Percentiles rank a stretch among this genome's conserved stretches.
phyloP scores from a whole-genome alignment of 2,329 filamentous ascomycete species.

The Dactylellina haptotyla region DNA sequence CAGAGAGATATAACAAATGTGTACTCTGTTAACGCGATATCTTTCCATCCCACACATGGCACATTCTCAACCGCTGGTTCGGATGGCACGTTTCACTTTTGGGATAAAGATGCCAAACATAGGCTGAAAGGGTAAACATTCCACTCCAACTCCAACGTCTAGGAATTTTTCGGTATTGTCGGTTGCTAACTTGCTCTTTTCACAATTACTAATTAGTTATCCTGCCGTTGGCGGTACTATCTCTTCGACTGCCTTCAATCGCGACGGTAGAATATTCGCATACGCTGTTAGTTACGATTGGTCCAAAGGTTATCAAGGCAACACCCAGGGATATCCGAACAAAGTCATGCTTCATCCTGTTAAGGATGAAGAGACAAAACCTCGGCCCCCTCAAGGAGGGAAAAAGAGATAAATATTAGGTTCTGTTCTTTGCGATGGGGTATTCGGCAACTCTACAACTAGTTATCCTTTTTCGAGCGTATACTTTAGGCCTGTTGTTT shows the following conservation, averaged over 20 bases:
- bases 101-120: slow-evolving; percentile 93
- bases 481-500: no score
- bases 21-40: slow-evolving; percentile 95
- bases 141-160: not conserved
- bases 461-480: no score
- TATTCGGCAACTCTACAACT: no score
- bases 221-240: slow-evolving; percentile 86
- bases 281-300: slow-evolving; percentile 97
- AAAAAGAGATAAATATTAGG: slow-evolving; percentile 39
- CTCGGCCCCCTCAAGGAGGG: slow-evolving; percentile 58
- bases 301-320: slow-evolving; percentile 92
- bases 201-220: slow-evolving; percentile 70
- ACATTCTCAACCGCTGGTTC: slow-evolving; percentile 98
- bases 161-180: no score
- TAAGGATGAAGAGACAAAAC: slow-evolving; percentile 72
- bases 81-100: slow-evolving; percentile 96
- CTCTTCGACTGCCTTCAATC: slow-evolving; percentile 89
- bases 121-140: slow-evolving; percentile 74
- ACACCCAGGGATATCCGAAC: slow-evolving; percentile 77
- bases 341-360: slow-evolving; percentile 89
- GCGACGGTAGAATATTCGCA: slow-evolving; percentile 82
- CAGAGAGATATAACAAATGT: slow-evolving; percentile 82
- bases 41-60: slow-evolving; percentile 94
- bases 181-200: no score
- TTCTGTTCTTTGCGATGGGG: not conserved